These are phyloP conservation scores for Infundibulicybe gibba DNA, from an alignment of 768 basidiomycete genomes.

Conservation along the genomic window DNA sequence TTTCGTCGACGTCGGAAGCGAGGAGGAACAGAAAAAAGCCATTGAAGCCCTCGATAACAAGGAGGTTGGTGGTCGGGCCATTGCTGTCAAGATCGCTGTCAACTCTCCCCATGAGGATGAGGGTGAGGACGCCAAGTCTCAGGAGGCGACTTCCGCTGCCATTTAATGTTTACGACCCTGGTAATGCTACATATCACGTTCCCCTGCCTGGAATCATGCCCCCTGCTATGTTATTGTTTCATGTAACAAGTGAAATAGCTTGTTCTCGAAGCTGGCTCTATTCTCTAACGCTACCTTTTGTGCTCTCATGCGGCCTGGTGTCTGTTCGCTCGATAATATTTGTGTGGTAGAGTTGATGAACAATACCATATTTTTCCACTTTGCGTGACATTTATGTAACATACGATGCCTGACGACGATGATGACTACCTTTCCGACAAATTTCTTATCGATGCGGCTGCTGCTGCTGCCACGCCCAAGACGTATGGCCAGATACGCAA, in stretches of 20 bases:
- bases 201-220: constrained; percentile 12
- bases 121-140: constrained; percentile 31
- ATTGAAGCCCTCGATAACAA: constrained; percentile 85
- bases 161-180: constrained; percentile 13
- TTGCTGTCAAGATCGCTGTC: constrained; percentile 96
- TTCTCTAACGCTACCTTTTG: constrained; percentile 12
- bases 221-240: constrained; percentile 34
- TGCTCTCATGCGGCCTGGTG: constrained; percentile 42
- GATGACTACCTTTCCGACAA: constrained; percentile 91
- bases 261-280: background rate
- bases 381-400: background rate
- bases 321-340: constrained; percentile 22
- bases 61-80: constrained; percentile 78
- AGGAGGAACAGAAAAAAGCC: constrained; percentile 90
- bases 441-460: constrained; percentile 51
- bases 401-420: constrained; percentile 65
- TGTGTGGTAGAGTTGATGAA: constrained; percentile 21
- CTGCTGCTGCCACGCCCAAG: constrained; percentile 37
- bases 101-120: constrained; percentile 69
- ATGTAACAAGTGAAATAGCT: constrained; percentile 15
- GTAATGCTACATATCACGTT: constrained; percentile 13
- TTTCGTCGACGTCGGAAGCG: constrained; percentile 91
- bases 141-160: constrained; percentile 18
- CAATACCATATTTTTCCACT: constrained; percentile 3
- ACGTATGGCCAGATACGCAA: constrained; percentile 74